phyloP scores from a whole-genome alignment of 306 rosid species.

The Quillaja saponaria region DNA sequence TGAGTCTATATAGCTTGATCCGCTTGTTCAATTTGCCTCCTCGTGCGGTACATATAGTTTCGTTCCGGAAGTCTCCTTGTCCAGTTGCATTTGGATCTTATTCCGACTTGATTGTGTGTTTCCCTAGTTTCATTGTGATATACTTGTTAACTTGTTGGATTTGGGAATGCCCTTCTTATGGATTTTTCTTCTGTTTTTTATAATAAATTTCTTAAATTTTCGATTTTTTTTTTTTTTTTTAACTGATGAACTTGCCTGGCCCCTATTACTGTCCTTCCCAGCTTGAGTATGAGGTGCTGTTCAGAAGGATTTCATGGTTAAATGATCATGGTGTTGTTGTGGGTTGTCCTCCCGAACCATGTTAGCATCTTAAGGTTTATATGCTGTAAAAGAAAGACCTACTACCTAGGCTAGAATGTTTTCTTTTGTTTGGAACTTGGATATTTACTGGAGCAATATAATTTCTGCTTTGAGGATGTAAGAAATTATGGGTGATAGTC shows the following conservation, averaged over 20 bases:
- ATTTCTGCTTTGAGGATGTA: conserved; percentile 17
- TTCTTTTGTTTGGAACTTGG: conserved; percentile 4
- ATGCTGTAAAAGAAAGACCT: conserved; percentile 20
- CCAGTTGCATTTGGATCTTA: conserved; percentile 30
- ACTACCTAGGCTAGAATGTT: conserved; percentile 25
- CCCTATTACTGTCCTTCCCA: neutral
- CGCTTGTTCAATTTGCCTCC: conserved; percentile 36
- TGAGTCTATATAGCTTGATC: conserved; percentile 49
- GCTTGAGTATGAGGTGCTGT: too few species aligned
- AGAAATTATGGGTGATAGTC: conserved; percentile 9
- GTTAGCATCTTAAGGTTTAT: conserved; percentile 7
- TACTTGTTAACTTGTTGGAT: conserved; percentile 28
- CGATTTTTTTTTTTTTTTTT: conserved; percentile 29
- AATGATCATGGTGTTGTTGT: conserved; percentile 9
- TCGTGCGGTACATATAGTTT: conserved; percentile 27
- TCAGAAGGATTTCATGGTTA: conserved; percentile 18
- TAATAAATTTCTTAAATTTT: conserved; percentile 19
- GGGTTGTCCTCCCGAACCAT: too few species aligned
- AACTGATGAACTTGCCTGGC: conserved; percentile 13
- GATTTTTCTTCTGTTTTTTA: neutral
- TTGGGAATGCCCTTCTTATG: neutral
- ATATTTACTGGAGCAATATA: conserved; percentile 7
- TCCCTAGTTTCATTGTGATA: conserved; percentile 10
- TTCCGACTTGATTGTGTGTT: conserved; percentile 15
- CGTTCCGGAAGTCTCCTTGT: conserved; percentile 33